Evolutionary conservation across 768 basidiomycete species (phyloP).

Genomic region (Infundibulicybe gibba): DNA sequence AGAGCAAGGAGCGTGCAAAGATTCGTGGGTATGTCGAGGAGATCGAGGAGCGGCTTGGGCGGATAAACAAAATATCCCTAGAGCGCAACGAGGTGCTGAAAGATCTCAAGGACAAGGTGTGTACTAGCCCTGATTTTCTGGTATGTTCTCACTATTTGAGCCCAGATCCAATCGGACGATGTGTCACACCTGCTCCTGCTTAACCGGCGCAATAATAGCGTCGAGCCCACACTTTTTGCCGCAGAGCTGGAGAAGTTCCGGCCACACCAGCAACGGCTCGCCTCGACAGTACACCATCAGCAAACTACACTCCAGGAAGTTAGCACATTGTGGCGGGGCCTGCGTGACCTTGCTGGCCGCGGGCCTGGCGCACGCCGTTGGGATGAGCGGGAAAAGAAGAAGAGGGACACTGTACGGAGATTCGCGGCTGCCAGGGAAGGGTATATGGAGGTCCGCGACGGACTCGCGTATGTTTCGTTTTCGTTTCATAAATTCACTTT

Average conservation of each 20-base stretch:
- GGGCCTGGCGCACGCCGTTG: slow-evolving; percentile 73
- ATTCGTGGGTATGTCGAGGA: slow-evolving; percentile 64
- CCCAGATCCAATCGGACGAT: slow-evolving; percentile 90
- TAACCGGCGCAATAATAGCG: slow-evolving; percentile 79
- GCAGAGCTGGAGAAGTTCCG: slow-evolving; percentile 94
- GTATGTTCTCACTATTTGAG: not conserved
- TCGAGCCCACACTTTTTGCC: slow-evolving; percentile 87
- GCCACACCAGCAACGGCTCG: slow-evolving; percentile 82
- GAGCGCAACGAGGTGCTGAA: slow-evolving; percentile 87
- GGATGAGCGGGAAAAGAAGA: slow-evolving; percentile 78
- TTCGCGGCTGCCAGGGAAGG: slow-evolving; percentile 77
- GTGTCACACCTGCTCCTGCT: slow-evolving; percentile 92
- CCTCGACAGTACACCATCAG: slow-evolving; percentile 76
- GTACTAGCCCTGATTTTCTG: not conserved
- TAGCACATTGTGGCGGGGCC: slow-evolving; percentile 62
- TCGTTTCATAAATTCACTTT: slow-evolving; percentile 5
- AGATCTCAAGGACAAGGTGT: slow-evolving; percentile 94
- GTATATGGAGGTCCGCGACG: slow-evolving; percentile 85
- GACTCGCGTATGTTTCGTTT: slow-evolving; percentile 63
- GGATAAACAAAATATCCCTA: slow-evolving; percentile 76
- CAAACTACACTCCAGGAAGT: slow-evolving; percentile 73
- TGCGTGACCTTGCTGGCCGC: slow-evolving; percentile 74
- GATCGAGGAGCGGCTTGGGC: slow-evolving; percentile 75
- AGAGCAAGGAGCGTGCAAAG: slow-evolving; percentile 64
- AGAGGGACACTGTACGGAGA: slow-evolving; percentile 69